These are phyloP conservation scores for Rhizophora apiculata DNA, from an alignment of 345 rosid species.

Conservation along the genomic window DNA sequence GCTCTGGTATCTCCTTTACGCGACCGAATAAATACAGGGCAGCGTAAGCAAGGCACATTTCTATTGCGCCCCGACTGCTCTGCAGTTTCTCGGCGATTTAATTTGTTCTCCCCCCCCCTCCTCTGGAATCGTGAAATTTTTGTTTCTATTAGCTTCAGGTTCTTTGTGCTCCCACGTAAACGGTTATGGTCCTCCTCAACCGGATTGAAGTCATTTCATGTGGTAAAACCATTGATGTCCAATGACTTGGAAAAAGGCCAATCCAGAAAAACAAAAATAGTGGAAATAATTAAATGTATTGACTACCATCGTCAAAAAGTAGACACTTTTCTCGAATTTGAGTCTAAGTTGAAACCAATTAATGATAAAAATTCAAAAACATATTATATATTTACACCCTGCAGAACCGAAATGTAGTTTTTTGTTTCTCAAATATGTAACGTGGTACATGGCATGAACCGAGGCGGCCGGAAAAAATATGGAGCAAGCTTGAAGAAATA, in stretches of 20 bases:
- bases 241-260: too few relatives aligned
- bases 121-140: too few relatives aligned
- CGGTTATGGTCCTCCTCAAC: too few relatives aligned
- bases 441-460: constrained; percentile 8
- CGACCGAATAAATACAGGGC: not conserved
- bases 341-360: too few relatives aligned
- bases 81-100: not conserved
- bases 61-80: not conserved
- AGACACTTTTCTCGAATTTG: too few relatives aligned
- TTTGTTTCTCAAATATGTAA: not conserved
- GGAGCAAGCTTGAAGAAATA: not conserved
- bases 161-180: too few relatives aligned
- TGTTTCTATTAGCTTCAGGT: too few relatives aligned
- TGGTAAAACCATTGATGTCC: too few relatives aligned
- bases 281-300: too few relatives aligned
- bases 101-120: not conserved
- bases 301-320: too few relatives aligned
- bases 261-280: too few relatives aligned
- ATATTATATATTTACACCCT: not conserved
- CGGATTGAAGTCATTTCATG: too few relatives aligned
- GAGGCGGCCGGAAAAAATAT: not conserved
- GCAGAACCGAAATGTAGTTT: not conserved
- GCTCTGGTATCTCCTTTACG: not conserved
- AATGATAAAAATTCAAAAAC: not conserved
- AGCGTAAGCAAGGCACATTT: not conserved